Evolutionary conservation across 169 alveolate genomes (phyloP).

Genomic region (Plasmodium reichenowi): DNA sequence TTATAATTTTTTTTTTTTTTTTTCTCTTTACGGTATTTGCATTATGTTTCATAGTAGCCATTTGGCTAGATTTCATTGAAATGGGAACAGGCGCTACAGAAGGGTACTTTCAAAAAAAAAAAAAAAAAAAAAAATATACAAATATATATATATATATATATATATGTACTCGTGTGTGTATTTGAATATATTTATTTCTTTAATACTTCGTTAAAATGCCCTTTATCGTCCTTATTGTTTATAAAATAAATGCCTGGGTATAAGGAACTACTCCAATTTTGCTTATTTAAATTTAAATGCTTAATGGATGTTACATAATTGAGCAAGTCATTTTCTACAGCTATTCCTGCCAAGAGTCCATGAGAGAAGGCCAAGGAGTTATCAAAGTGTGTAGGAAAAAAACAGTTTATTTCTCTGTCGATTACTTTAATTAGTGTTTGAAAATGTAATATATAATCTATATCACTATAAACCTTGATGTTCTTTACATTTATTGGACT

Average conservation of each 20-base stretch:
- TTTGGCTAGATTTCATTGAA: conserved; percentile 52
- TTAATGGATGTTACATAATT: conserved; percentile 68
- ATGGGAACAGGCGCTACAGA: conserved; percentile 53
- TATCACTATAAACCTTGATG: conserved; percentile 31
- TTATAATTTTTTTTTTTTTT: background rate
- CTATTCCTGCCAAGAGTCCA: conserved; percentile 57
- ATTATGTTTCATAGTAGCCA: conserved; percentile 66
- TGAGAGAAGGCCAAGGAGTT: conserved; percentile 62
- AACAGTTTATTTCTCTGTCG: conserved; percentile 34
- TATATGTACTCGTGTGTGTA: no score
- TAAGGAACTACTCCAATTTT: conserved; percentile 54
- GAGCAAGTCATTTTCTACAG: conserved; percentile 41
- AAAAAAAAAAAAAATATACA: background rate
- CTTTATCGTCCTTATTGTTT: conserved; percentile 13
- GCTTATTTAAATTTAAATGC: conserved; percentile 41
- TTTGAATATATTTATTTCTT: background rate
- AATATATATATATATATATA: background rate
- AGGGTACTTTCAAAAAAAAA: conserved; percentile 17
- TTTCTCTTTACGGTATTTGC: conserved; percentile 35
- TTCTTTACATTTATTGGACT: conserved; percentile 12
- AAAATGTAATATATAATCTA: conserved; percentile 37
- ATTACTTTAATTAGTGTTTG: conserved; percentile 29
- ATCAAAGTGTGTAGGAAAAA: conserved; percentile 58
- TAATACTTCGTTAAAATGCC: conserved; percentile 11
- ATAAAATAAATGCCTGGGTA: conserved; percentile 53